A percentile compares a stretch with the other conserved stretches of the same genome.
Evolutionary conservation across 306 rosid species (phyloP).

Genomic region (Prinsepia uniflora): DNA sequence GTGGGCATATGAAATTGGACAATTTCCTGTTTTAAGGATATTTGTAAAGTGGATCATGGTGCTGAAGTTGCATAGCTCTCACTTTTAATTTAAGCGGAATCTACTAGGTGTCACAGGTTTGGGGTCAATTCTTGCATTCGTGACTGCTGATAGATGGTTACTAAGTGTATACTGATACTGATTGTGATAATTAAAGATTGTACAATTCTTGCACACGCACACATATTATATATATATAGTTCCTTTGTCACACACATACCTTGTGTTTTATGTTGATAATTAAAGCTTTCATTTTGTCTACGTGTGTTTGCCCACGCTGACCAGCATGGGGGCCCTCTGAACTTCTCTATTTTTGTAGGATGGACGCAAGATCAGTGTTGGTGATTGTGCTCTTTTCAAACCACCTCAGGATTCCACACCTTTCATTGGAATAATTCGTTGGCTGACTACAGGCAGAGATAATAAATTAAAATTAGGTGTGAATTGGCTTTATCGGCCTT

Average conservation of each 20-base stretch:
- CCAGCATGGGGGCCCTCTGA: not conserved
- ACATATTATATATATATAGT: not conserved
- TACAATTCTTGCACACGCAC: too few species aligned
- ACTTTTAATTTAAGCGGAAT: too few species aligned
- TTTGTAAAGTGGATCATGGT: too few species aligned
- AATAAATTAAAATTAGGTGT: constrained; percentile 56
- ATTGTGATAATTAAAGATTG: not conserved
- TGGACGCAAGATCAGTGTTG: constrained; percentile 86
- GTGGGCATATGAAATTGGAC: too few species aligned
- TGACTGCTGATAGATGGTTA: too few species aligned
- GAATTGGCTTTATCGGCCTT: constrained; percentile 88
- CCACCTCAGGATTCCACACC: constrained; percentile 86
- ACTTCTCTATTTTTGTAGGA: constrained; percentile 40
- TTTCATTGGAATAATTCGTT: constrained; percentile 89
- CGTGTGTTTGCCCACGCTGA: not conserved
- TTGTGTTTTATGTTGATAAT: not conserved
- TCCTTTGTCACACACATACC: not conserved
- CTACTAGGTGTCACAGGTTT: not conserved
- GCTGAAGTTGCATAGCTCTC: too few species aligned
- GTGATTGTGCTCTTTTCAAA: constrained; percentile 95
- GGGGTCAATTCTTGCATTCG: not conserved
- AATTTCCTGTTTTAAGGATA: too few species aligned
- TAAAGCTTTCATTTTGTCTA: not conserved
- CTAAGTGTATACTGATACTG: not conserved
- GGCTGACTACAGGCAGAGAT: constrained; percentile 43